A percentile compares a stretch with the other conserved stretches of the same genome.
phyloP scores from a whole-genome alignment of 2,329 filamentous ascomycete species.

The Diaporthe eres region DNA sequence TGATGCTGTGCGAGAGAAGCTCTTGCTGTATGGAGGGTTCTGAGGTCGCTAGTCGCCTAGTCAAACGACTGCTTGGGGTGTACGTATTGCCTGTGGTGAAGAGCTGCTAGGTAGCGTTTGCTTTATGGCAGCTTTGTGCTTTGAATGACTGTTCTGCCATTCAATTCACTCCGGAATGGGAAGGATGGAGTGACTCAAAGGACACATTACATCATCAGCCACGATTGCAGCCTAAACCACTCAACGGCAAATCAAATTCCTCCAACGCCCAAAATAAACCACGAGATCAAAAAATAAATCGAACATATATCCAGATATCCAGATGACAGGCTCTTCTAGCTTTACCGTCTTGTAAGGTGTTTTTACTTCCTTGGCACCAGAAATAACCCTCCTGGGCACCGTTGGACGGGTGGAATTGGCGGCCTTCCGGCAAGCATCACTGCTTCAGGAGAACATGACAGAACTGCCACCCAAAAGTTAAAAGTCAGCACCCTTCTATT shows the following conservation, averaged over 20 bases:
- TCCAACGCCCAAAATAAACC: neutral
- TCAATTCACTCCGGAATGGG: conserved; percentile 7
- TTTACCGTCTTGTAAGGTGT: neutral
- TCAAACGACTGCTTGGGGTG: too few species aligned
- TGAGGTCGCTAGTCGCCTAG: neutral
- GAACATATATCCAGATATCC: too few species aligned
- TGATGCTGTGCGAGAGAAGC: neutral
- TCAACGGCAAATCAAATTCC: neutral
- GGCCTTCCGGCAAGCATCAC: too few species aligned
- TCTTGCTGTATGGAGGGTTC: neutral
- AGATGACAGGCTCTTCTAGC: neutral
- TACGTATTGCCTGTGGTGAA: neutral
- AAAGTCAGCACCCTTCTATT: too few species aligned
- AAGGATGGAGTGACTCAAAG: neutral
- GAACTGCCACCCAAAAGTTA: too few species aligned
- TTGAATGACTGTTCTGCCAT: neutral
- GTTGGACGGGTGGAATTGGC: too few species aligned
- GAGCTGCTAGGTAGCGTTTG: neutral
- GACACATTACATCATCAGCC: neutral
- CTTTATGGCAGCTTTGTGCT: neutral
- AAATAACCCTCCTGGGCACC: too few species aligned
- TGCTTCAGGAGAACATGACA: too few species aligned
- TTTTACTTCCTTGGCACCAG: too few species aligned
- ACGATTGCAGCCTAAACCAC: neutral
- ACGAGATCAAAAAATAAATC: neutral